Evolutionary conservation across 2,329 filamentous ascomycete genomes (phyloP), one percentile per base, ranked within the genome.

Genomic region (Cordyceps militaris): DNA sequence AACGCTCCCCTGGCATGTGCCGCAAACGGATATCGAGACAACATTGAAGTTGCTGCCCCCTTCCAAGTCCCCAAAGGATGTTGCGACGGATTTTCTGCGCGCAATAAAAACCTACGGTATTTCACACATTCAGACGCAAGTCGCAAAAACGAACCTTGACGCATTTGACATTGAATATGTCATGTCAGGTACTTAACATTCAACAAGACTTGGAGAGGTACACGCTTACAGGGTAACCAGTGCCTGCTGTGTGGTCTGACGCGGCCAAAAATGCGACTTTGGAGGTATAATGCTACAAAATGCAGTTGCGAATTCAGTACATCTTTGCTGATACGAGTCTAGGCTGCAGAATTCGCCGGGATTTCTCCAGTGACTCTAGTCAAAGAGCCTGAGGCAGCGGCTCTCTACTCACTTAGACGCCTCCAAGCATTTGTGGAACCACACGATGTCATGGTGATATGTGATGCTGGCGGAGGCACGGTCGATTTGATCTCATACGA

Each of bases 401-500:
- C 62, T 10, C 43, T 64, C 9, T 62, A 61, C 28, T 58, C 60
- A 10, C 54, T 61, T 13, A 57, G 56, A 46, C 49, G 43, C 9
- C 57, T 58, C 19, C 59, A 59, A 14, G 51, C 52, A 14, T 26
- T 50, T 10, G 11, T 61, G 23, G 24, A 43, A 11, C 43, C 26
- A 2, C 49, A 57, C 0, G 64, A 67, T 11, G 44, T 58, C 3
- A 60, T 66, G 10, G 54, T 67, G 1, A 61, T 67, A 7, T 67
- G 65, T n/a, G 65, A 67, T 49, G 65, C 65, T 1, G 65, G 65
- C 2, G 65, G 65, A 1, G 65, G 65, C 14, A 67, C 65, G 0
- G 65, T 67, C 0, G 67, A 73, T 10, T 57, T 72, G 19, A 69
- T 72, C 23, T 69, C 63, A 8, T 73, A 73, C 40, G 57, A 66